Percentiles rank a stretch among this genome's conserved stretches.
phyloP scores from a whole-genome alignment of 345 rosid species.

The Alliaria petiolata region DNA sequence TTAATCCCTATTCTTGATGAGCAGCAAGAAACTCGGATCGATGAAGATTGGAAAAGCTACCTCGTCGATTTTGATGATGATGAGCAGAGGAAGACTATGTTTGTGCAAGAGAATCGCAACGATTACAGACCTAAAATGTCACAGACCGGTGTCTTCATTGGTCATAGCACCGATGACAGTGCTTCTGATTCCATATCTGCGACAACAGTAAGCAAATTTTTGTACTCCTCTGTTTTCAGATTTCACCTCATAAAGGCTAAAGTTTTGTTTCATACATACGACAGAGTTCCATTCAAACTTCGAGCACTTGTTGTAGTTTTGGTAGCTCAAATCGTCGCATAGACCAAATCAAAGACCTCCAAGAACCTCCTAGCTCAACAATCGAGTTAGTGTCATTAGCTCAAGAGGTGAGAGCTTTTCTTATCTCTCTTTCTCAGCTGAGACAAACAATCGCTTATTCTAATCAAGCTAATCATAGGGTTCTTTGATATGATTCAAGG shows the following conservation, averaged over 20 bases:
- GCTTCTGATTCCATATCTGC: background rate
- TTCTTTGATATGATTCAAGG: background rate
- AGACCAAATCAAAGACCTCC: background rate
- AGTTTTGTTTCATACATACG: background rate
- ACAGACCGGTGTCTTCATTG: background rate
- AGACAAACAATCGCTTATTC: background rate
- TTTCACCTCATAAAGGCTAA: background rate
- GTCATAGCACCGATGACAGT: constrained; percentile 1
- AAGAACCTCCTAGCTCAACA: background rate
- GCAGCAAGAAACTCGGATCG: background rate
- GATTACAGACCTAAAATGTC: constrained; percentile 15
- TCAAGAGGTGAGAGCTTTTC: constrained; percentile 15
- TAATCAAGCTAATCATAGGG: background rate
- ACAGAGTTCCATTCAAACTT: background rate
- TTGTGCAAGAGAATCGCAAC: background rate
- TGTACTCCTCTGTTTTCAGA: background rate
- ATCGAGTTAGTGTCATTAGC: background rate
- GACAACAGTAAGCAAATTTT: constrained; percentile 16
- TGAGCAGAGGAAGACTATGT: background rate
- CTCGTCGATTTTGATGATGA: background rate
- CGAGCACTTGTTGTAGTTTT: constrained; percentile 7
- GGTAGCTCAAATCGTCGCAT: background rate
- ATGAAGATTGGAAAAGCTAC: background rate
- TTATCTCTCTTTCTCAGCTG: background rate
- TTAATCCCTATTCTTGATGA: background rate